phyloP scores from a whole-genome alignment of 1,284 basidiomycete species.

The Cystobasidiaceae sp. region DNA sequence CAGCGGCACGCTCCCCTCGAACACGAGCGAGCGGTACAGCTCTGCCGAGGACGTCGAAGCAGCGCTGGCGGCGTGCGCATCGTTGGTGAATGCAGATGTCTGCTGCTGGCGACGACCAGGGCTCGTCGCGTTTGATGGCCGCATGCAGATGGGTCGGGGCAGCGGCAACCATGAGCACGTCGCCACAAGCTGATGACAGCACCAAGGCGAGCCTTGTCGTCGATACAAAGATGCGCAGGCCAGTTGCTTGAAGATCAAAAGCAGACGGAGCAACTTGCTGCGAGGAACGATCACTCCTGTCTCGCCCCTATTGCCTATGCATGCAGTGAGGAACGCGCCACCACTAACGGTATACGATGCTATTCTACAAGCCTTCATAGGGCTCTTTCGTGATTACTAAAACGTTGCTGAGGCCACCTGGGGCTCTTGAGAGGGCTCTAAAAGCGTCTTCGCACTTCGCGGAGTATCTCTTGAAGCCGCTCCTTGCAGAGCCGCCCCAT shows the following conservation, averaged over 20 bases:
- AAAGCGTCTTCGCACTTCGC: conserved; percentile 33
- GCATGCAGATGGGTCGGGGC: neutral
- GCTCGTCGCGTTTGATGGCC: neutral
- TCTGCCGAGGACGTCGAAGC: conserved; percentile 5
- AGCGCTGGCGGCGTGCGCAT: neutral
- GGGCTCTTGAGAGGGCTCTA: too few relatives aligned
- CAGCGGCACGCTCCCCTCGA: conserved; percentile 77
- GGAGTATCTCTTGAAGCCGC: conserved; percentile 33
- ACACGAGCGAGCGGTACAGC: conserved; percentile 68
- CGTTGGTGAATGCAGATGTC: neutral
- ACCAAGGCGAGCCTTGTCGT: neutral
- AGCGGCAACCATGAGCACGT: neutral
- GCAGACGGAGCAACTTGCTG: too few relatives aligned
- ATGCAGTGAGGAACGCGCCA: too few relatives aligned
- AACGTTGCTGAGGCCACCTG: too few relatives aligned
- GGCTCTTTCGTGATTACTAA: too few relatives aligned
- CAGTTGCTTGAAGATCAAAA: too few relatives aligned
- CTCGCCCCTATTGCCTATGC: too few relatives aligned
- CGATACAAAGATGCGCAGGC: too few relatives aligned
- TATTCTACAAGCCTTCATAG: neutral
- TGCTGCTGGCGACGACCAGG: conserved; percentile 26
- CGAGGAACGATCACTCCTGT: too few relatives aligned
- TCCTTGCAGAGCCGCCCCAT: conserved; percentile 5
- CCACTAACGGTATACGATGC: too few relatives aligned
- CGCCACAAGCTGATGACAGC: neutral